Base-by-base conservation (phyloP, 257 asterid species). In the Fraxinus americana region DNA sequence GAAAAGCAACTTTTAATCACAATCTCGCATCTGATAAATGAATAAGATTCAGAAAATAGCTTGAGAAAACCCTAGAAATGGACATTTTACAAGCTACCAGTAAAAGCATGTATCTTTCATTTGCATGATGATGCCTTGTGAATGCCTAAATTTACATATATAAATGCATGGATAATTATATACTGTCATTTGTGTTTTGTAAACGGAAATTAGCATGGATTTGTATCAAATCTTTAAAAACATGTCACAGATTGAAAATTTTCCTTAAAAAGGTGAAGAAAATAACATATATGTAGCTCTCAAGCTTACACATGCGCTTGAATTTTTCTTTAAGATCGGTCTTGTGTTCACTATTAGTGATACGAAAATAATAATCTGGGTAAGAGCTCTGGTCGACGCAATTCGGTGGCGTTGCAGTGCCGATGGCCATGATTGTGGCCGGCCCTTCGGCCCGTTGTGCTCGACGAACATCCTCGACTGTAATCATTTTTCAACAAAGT, bases 381-480 rank as follows among this genome's bases (percentile, higher is more conserved):
- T 89, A 91, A 0, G 90, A 57, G 86, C 88, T 85, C 75, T 92
- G 97, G 10, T 92, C 91, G 2, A 89, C 88, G 52, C 97, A 91
- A 30, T 92, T 92, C 0, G 86, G n/a, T 0, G 97, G 97, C 0
- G 87, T 87, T 0, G 97, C 87, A 0, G 93, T 92, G 8, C 97
- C 97, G 7, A 92, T 92, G 4, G 97, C 97, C 69, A 92, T 1
- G 77, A 92, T 59, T 0, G 90, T 91, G n/a, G 97, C 97, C 4
- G 95, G 97, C 0, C 97, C 97, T 70, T 89, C 90, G 0, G 97
- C 97, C 63, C 97, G 79, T 78, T 89, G 95, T 12, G 94, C 85
- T 30, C 90, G 78, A 7, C 90, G 88, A 52, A 89, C 73, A 8
- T 91, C 97, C 83, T 91, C 96, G 1, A 92, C 93, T 16, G 85